Base-by-base conservation (phyloP, 2,329 filamentous ascomycete species). In the Xylaria digitata region DNA sequence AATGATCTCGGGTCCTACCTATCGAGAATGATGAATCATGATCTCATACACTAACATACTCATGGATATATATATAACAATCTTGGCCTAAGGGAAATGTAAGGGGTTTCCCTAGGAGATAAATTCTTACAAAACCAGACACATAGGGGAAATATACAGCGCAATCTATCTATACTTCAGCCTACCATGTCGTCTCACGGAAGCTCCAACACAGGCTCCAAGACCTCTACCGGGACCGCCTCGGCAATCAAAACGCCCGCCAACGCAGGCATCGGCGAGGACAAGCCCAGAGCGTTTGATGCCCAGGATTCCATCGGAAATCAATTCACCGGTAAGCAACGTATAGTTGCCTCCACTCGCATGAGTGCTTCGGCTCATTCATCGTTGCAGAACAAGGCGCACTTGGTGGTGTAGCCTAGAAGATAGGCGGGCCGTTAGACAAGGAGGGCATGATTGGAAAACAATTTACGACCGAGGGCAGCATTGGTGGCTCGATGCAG, bases 401-500 rank as follows among this genome's bases (percentile, higher is more conserved):
- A 0, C 75, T 87, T n/a, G 85, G 86, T 6, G 81, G 84, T 11
- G 77, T 81, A 2, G 84, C 82, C 0, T 78, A 86, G 74, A 81
- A 80, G 65, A 77, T 88, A 7, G 85, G 86, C 0, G 84, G 84
- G 0, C 83, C 83, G 0, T 74, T 86, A 32, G 78, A 76, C 43
- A 85, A 85, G 70, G 83, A 87, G 1, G 85, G 86, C 0, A 72
- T 80, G 8, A 81, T 88, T 62, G 86, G 86, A 21, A 84, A 83
- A 63, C 84, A 86, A 68, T 89, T 88, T 70, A 87, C 85, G 0
- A 74, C 80, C 0, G 82, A 85, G 50, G 85, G 85, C 19, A 80
- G 78, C 5, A 82, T 88, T 32, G 86, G 85, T 2, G 86, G 86
- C 1, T 81, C 82, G 3, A 82, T 88, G 0, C 85, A 88, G 78